phyloP scores from a whole-genome alignment of 1,284 basidiomycete genomes.

The Somion occarium region DNA sequence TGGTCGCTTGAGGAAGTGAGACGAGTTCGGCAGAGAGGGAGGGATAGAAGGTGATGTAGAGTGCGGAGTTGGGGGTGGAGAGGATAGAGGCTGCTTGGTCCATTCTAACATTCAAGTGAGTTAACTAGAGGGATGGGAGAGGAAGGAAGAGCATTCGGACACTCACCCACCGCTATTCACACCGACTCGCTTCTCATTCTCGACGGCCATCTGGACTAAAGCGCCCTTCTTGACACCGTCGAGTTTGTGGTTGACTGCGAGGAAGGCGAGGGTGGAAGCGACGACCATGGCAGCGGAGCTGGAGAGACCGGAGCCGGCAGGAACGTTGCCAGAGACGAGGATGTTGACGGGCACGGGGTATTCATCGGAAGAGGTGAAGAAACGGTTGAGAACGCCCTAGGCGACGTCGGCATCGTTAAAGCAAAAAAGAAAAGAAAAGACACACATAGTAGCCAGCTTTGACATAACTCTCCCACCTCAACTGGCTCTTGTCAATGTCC shows the following conservation, averaged over 20 bases:
- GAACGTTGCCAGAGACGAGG: slow-evolving; percentile 74
- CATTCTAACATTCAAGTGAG: slow-evolving; percentile 41
- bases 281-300: slow-evolving; percentile 76
- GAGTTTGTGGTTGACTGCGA: slow-evolving; percentile 70
- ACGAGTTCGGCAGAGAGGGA: slow-evolving; percentile 61
- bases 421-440: slow-evolving; percentile 15
- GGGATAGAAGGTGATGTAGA: slow-evolving; percentile 82
- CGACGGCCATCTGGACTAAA: slow-evolving; percentile 73
- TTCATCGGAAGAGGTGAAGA: slow-evolving; percentile 37
- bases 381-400: slow-evolving; percentile 70
- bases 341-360: slow-evolving; percentile 58
- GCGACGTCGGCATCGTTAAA: slow-evolving; percentile 4
- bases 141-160: neutral
- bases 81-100: slow-evolving; percentile 85
- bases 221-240: slow-evolving; percentile 59
- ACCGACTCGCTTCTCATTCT: slow-evolving; percentile 80
- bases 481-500: slow-evolving; percentile 63
- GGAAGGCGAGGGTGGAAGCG: slow-evolving; percentile 66
- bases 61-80: slow-evolving; percentile 59
- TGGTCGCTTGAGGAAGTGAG: slow-evolving; percentile 45
- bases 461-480: slow-evolving; percentile 85
- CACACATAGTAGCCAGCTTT: slow-evolving; percentile 76
- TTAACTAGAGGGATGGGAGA: neutral
- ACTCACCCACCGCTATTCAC: slow-evolving; percentile 74
- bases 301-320: slow-evolving; percentile 77